phyloP scores from a whole-genome alignment of 176 grass and related monocot species.

The Lolium multiflorum region DNA sequence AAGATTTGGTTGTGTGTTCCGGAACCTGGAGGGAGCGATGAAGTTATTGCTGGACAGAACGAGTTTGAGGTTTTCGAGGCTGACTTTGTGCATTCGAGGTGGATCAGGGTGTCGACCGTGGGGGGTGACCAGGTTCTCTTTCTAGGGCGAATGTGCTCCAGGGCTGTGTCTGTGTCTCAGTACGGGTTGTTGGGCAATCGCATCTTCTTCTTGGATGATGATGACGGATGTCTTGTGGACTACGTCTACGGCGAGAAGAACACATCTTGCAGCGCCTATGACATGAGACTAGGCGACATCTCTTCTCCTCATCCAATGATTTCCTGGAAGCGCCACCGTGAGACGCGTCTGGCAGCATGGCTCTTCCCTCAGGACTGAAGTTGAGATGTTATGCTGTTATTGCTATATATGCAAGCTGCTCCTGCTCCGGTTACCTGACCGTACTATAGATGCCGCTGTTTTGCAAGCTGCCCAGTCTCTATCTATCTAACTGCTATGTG shows the following conservation, averaged over 20 bases:
- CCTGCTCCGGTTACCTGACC: not conserved
- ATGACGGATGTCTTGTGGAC: not conserved
- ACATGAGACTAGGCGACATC: not conserved
- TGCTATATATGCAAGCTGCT: not conserved
- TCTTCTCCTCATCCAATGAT: not conserved
- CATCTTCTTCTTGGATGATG: slow-evolving; percentile 19
- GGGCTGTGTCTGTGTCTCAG: slow-evolving; percentile 6
- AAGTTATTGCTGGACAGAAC: not conserved
- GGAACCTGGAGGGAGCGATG: not conserved
- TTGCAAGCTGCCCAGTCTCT: not conserved
- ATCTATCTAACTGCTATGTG: not conserved
- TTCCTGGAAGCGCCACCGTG: not conserved
- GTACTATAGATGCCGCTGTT: not conserved
- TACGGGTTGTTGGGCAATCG: not conserved
- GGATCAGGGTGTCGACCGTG: not conserved
- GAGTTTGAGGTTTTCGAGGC: not conserved
- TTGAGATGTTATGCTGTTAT: not conserved
- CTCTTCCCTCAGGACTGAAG: not conserved
- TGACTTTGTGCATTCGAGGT: not conserved
- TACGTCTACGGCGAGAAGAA: not conserved
- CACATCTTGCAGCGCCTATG: not conserved
- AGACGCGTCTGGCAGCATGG: slow-evolving; percentile 3
- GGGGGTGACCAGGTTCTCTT: not conserved
- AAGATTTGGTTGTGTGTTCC: not conserved
- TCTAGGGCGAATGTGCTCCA: not conserved